Base-by-base conservation (phyloP, 768 basidiomycete genomes). In the Boletus insuetus region DNA sequence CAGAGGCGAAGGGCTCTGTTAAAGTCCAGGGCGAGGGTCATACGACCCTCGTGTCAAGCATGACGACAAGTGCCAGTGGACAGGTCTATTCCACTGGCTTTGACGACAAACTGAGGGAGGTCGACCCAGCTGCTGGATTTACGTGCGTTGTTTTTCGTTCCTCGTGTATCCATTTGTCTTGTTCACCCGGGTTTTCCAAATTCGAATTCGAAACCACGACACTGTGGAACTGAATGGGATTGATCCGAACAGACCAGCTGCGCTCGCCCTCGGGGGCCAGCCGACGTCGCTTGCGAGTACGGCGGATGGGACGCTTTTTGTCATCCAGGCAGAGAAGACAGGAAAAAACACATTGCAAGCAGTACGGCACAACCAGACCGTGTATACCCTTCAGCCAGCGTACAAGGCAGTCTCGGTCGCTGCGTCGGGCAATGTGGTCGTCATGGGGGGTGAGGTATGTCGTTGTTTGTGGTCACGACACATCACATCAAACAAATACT, bases 61-160 rank as follows among this genome's bases (percentile, higher is more conserved):
- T 97, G 44, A 76, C 82, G 0, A 66, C 76, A 0, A 74, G 76
- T 11, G 62, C 73, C 0, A 65, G 69, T 9, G 82, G 81, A 26
- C 82, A 79, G 50, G 75, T 88, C 1, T 87, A 82, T 63, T 87
- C 87, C 20, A 73, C 83, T 16, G 94, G 90, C 13, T 94, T 82
- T 64, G 95, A 97, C 58, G 95, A 97, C 66, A 76, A 69, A 32
- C 74, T 93, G 4, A 77, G 86, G 43, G 90, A 91, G 64, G 82
- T 93, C 42, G 79, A 78, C 12, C 69, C 24, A 61, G 66, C 39
- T 3, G 22, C 39, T 34, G 73, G 73, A 19, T 71, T 55, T 53
- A 66, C 66, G 67, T 67, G 44, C 31, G 67, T 64, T 20, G 1
- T 71, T 20, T 70, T 67, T 22, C 39, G 6, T 20, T 55, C 34